These are phyloP conservation scores for Periconia digitata DNA, from an alignment of 2,329 filamentous ascomycete species.

Conservation along the genomic window DNA sequence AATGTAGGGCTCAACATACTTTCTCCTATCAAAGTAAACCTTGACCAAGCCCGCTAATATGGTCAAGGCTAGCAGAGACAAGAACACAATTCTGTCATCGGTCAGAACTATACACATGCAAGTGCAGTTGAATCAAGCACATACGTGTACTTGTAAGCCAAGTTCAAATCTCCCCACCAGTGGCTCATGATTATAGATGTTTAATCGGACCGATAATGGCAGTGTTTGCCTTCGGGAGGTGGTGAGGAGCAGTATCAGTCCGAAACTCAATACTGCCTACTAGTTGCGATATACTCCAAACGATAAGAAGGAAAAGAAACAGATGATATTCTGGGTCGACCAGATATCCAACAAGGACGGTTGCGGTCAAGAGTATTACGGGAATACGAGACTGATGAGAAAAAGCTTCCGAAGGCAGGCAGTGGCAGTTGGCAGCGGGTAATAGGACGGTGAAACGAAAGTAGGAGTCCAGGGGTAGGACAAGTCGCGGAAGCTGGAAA, in stretches of 20 bases:
- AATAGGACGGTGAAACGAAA: not conserved
- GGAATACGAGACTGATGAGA: constrained; percentile 8
- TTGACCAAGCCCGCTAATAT: constrained; percentile 39
- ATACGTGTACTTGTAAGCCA: constrained; percentile 43
- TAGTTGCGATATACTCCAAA: constrained; percentile 1
- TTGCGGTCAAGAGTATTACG: constrained; percentile 3
- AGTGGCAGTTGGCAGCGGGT: not conserved
- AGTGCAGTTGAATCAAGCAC: constrained; percentile 1
- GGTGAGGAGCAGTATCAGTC: no score
- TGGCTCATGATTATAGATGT: constrained; percentile 24
- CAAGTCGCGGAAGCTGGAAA: constrained; percentile 13
- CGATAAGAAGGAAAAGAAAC: no score
- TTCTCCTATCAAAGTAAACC: constrained; percentile 37
- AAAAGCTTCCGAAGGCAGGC: not conserved
- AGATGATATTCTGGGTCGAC: no score
- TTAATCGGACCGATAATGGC: not conserved
- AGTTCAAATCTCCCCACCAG: constrained; percentile 38
- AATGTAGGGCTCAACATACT: constrained; percentile 28
- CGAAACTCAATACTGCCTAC: not conserved
- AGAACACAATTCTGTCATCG: constrained; percentile 37
- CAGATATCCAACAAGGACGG: constrained; percentile 4
- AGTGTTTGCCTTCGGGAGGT: no score
- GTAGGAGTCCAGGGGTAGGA: not conserved
- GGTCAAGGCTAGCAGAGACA: constrained; percentile 30
- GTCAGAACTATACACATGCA: constrained; percentile 1